Conservation (phyloP, 2,329 filamentous ascomycete species). For the Pestalotiopsis sp. region DNA sequence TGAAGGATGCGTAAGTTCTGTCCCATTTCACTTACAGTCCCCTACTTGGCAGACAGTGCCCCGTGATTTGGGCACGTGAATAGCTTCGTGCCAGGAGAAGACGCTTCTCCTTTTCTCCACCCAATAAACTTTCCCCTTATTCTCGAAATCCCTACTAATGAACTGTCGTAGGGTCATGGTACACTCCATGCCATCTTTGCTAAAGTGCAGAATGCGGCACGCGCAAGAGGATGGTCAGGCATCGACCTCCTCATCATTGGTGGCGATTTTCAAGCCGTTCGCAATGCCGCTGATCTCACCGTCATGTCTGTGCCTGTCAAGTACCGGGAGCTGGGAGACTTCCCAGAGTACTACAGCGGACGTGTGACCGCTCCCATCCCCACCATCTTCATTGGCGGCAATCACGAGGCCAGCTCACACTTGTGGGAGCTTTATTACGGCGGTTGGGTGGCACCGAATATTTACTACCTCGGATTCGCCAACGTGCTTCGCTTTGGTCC, state of each 20-base stretch:
- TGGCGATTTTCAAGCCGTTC: slow-evolving; percentile 93
- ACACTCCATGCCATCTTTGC: slow-evolving; percentile 90
- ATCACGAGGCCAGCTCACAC: slow-evolving; percentile 92
- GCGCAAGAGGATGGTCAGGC: slow-evolving; percentile 74
- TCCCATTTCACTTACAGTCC: neutral
- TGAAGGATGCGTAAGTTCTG: slow-evolving; percentile 76
- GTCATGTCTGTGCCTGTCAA: slow-evolving; percentile 89
- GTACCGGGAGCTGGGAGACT: slow-evolving; percentile 87
- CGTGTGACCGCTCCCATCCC: slow-evolving; percentile 77
- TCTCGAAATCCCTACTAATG: neutral
- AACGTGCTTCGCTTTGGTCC: slow-evolving; percentile 85
- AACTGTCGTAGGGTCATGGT: slow-evolving; percentile 75
- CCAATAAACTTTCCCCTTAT: neutral
- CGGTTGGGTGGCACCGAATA: slow-evolving; percentile 95
- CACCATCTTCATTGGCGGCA: slow-evolving; percentile 91
- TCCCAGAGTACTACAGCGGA: slow-evolving; percentile 92
- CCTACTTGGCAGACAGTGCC: neutral
- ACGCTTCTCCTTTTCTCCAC: neutral
- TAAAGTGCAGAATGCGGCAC: slow-evolving; percentile 70
- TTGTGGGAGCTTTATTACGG: slow-evolving; percentile 94
- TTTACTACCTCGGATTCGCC: slow-evolving; percentile 94
- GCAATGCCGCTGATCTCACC: slow-evolving; percentile 85
- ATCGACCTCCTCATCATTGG: slow-evolving; percentile 93
- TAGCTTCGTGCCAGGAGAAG: neutral
- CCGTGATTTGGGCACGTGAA: neutral